Conservation (phyloP, 2,329 filamentous ascomycete species). For the Colletotrichum eremochloae region DNA sequence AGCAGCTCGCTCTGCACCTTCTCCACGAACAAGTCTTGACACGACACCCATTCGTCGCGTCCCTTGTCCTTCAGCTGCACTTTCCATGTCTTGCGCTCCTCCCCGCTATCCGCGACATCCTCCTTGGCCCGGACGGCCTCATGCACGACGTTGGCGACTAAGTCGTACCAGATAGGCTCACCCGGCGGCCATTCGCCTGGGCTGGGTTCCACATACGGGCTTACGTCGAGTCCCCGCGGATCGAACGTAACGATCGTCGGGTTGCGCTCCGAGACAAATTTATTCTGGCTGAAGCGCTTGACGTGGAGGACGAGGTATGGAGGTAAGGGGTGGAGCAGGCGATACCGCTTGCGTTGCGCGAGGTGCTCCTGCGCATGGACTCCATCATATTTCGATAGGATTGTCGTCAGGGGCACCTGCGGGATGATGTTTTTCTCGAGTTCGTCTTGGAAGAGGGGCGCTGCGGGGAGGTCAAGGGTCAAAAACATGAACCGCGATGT, state of each 20-base stretch:
- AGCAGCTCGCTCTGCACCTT: constrained; percentile 89
- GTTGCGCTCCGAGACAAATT: constrained; percentile 95
- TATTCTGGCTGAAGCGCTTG: constrained; percentile 97
- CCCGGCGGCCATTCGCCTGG: constrained; percentile 76
- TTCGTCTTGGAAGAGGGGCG: constrained; percentile 96
- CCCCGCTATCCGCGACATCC: constrained; percentile 89
- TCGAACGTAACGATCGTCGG: constrained; percentile 98
- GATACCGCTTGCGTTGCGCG: constrained; percentile 88
- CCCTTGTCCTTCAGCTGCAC: constrained; percentile 88
- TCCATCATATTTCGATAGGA: constrained; percentile 95
- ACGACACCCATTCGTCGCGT: constrained; percentile 89
- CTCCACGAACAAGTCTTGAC: constrained; percentile 95
- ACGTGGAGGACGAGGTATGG: constrained; percentile 94
- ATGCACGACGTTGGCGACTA: constrained; percentile 94
- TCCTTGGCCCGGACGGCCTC: constrained; percentile 81
- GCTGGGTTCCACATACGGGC: constrained; percentile 91
- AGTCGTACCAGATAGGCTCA: constrained; percentile 93
- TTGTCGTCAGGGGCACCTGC: constrained; percentile 83
- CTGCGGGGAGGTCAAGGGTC: constrained; percentile 90
- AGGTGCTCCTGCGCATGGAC: constrained; percentile 88
- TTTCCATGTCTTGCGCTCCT: constrained; percentile 92
- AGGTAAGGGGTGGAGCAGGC: constrained; percentile 89
- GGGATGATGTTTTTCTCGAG: constrained; percentile 97
- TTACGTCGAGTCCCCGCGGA: constrained; percentile 84
- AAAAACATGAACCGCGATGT: constrained; percentile 88